These are phyloP conservation scores for Backusella psychrophila DNA, from an alignment of 192 early-diverging fungal species.

Conservation along the genomic window DNA sequence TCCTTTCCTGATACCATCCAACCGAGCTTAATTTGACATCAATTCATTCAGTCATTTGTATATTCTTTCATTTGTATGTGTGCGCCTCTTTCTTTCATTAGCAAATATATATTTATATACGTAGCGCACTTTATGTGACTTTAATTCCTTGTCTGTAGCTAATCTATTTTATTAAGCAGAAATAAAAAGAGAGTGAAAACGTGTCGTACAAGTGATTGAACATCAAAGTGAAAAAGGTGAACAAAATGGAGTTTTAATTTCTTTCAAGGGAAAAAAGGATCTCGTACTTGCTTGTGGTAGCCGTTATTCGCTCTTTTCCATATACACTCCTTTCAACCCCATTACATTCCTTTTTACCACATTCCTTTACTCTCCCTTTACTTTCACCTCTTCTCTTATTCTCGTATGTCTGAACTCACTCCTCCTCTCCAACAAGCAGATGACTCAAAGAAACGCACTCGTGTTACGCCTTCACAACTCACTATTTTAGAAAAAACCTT, in stretches of 20 bases:
- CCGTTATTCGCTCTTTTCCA: background rate
- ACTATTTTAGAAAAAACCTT: constrained; percentile 67
- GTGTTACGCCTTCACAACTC: constrained; percentile 61
- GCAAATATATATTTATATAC: background rate
- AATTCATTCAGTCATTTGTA: background rate
- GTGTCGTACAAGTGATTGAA: background rate
- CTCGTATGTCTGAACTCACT: background rate
- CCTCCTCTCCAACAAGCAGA: constrained; percentile 6
- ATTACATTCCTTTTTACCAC: constrained; percentile 10
- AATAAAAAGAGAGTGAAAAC: background rate
- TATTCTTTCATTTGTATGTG: too few species aligned
- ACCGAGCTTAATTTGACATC: background rate
- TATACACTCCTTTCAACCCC: background rate
- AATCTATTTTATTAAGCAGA: background rate
- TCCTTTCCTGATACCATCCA: background rate
- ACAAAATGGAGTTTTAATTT: constrained; percentile 3
- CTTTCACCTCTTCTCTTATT: background rate
- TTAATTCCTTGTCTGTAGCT: background rate
- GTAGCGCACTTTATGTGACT: background rate
- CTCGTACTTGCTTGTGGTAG: background rate
- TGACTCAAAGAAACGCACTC: constrained; percentile 53
- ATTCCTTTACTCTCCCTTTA: constrained; percentile 6
- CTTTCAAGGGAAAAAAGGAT: background rate
- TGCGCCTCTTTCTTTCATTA: too few species aligned
- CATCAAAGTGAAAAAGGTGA: background rate